A percentile compares a stretch with the other conserved stretches of the same genome.
These are phyloP conservation scores for Hibiscus trionum DNA, from an alignment of 345 rosid species.

Conservation along the genomic window DNA sequence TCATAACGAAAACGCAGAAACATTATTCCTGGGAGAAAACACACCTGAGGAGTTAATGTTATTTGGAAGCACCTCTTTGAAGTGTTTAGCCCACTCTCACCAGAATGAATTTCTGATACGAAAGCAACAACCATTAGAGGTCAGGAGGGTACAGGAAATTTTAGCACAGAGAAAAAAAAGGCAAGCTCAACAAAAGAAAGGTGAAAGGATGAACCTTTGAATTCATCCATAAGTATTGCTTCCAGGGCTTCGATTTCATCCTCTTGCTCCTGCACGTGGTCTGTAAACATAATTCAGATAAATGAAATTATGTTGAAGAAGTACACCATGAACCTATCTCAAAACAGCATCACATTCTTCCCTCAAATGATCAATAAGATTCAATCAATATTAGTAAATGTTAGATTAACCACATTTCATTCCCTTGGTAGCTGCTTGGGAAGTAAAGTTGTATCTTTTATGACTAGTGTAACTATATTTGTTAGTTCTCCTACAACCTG, in stretches of 20 bases:
- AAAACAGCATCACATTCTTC: background rate
- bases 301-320: background rate
- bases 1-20: background rate
- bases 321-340: background rate
- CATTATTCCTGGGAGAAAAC: background rate
- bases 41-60: slow-evolving; percentile 71
- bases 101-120: slow-evolving; percentile 64
- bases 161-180: slow-evolving; percentile 13
- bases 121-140: slow-evolving; percentile 9
- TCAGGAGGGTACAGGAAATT: background rate
- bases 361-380: background rate
- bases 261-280: slow-evolving; percentile 76
- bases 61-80: slow-evolving; percentile 82
- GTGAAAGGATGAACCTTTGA: slow-evolving; percentile 47
- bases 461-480: background rate
- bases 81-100: slow-evolving; percentile 90
- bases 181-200: background rate
- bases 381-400: background rate
- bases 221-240: slow-evolving; percentile 97
- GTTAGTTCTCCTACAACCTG: background rate
- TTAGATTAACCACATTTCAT: background rate
- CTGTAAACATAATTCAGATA: slow-evolving; percentile 30
- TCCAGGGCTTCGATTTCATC: slow-evolving; percentile 96
- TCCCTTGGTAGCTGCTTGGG: background rate
- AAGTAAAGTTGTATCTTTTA: background rate